Evolutionary conservation across 1,139 yeast species (phyloP), one percentile per base, ranked within the genome.

Genomic region (Scheffersomyces lignicola): DNA sequence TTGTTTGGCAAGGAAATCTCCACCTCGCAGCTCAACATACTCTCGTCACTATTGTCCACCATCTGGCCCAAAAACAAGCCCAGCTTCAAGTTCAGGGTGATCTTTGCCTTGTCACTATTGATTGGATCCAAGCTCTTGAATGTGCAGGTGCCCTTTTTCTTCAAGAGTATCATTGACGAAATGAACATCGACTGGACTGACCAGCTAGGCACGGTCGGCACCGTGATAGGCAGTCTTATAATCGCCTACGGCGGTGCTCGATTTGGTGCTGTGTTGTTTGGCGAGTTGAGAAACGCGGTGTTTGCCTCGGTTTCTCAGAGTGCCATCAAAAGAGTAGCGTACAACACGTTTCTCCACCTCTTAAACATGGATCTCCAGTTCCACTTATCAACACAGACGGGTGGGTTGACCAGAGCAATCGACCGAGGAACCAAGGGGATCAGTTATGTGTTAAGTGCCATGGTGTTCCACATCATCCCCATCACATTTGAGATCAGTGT

Each of bases 371-470:
- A 92, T 60, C 66, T 90, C 34, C 87, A 89, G 13, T 92, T 92
- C 73, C 98, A 92, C 59, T 63, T 92, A 34, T 75, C 94, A 7
- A 73, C 90, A 48, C 97, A 94, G 57, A 94, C 98, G 0, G 99
- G 99, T 47, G 97, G 96, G 0, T 64, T 92, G 31, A 92, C 97
- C 0, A 70, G 98, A 42, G 97, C 98, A 1, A 92, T 92, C 51
- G 99, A 92, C 54, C 72, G 98, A 48, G 99, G 99, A 56, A 92
- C 97, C 1, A 92, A 92, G 50, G 98, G 99, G 62, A 92, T 92
- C 35, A 83, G 95, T 16, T 90, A 85, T 52, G 97, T 92, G 5
- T 67, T 92, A 35, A 81, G 87, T 26, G 96, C 98, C 3, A 86
- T 92, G 96, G 96, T 94, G 10, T 92, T 92, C 65, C 98, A 94